These are phyloP conservation scores for Bruguiera parviflora DNA, from an alignment of 345 rosid genomes.

Conservation along the genomic window DNA sequence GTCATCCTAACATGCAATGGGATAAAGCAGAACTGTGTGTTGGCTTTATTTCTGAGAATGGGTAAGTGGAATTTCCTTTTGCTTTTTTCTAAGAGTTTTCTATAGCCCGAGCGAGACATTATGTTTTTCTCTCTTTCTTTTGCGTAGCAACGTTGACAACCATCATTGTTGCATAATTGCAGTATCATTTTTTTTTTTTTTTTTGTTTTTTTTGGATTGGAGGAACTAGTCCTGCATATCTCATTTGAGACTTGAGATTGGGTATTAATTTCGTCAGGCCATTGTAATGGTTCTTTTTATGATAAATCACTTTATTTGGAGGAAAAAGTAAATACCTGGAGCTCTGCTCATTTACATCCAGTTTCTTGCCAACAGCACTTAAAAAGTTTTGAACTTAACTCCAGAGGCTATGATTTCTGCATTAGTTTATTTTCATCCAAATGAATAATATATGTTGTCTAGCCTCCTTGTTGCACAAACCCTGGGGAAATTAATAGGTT, in stretches of 20 bases:
- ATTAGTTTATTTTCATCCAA: no score
- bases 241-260: neutral
- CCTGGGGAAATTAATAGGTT: neutral
- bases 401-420: no score
- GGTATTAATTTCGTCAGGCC: neutral
- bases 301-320: no score
- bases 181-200: neutral
- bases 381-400: no score
- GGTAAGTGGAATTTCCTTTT: conserved; percentile 41
- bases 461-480: neutral
- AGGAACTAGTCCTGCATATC: neutral
- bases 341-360: no score
- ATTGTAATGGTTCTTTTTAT: neutral
- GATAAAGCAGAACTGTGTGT: conserved; percentile 92
- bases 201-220: neutral
- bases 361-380: no score
- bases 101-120: no score
- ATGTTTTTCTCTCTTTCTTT: neutral
- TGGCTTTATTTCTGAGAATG: conserved; percentile 74
- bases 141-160: no score
- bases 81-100: neutral
- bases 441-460: no score
- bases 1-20: conserved; percentile 96
- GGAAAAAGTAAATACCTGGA: no score
- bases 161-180: neutral